These are phyloP conservation scores for Fusarium papillatum DNA, from an alignment of 2,329 filamentous ascomycete species.

Conservation along the genomic window DNA sequence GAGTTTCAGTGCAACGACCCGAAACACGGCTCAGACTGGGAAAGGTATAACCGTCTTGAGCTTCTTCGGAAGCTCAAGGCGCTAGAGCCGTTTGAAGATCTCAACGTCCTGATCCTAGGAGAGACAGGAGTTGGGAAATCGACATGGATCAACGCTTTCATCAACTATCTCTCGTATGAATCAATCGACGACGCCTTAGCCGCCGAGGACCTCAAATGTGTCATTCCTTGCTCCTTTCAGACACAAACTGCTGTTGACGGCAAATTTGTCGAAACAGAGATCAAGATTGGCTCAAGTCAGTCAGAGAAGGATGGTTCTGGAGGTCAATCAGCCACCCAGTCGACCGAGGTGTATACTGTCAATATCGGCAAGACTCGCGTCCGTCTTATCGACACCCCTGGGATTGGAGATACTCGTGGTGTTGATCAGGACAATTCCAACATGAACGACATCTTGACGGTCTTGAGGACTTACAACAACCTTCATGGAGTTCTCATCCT, in stretches of 20 bases:
- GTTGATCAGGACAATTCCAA: neutral
- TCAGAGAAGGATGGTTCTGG: neutral
- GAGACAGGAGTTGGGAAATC: slow-evolving; percentile 63
- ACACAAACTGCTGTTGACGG: neutral
- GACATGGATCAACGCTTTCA: slow-evolving; percentile 62
- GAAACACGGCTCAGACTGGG: neutral
- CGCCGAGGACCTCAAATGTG: neutral
- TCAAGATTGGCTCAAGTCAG: neutral
- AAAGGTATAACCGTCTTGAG: neutral
- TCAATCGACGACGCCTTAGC: neutral
- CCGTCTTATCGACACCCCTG: neutral
- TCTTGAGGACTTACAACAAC: neutral
- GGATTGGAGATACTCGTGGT: neutral
- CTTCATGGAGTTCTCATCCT: neutral
- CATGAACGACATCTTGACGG: neutral
- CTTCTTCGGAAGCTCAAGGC: neutral
- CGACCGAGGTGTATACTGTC: neutral
- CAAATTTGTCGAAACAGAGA: neutral
- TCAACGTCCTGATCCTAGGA: neutral
- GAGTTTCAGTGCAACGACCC: neutral
- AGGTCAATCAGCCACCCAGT: neutral
- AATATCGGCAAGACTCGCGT: neutral
- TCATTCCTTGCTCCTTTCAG: slow-evolving; percentile 1
- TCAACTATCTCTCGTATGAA: slow-evolving; percentile 57
- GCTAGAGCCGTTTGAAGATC: neutral